These are phyloP conservation scores for Skeletonema tropicum DNA, from an alignment of 108 stramenopile genomes.

Conservation along the genomic window DNA sequence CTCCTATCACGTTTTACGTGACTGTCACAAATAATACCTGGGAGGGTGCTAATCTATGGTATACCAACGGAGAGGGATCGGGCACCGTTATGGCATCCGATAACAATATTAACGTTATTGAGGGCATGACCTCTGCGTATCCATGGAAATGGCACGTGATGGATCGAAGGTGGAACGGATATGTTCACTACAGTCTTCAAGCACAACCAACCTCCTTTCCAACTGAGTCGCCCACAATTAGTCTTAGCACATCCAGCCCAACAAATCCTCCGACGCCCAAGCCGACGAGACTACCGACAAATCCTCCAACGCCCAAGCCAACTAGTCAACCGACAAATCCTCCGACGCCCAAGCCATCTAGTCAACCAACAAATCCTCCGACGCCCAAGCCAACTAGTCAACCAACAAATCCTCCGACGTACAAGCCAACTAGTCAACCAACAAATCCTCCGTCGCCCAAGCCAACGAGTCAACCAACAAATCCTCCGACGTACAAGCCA, in stretches of 20 bases:
- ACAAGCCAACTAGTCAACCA: no score
- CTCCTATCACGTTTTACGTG: not conserved
- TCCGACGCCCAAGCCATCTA: no score
- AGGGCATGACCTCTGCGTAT: not conserved
- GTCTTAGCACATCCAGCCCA: not conserved
- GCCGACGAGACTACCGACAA: not conserved
- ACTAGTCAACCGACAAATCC: no score
- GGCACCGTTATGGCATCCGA: not conserved
- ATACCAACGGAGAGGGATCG: not conserved
- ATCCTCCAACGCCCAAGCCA: no score
- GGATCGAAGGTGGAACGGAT: not conserved
- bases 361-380: no score
- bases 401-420: no score
- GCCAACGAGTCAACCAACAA: no score
- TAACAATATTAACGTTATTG: not conserved
- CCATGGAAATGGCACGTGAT: not conserved
- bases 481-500: no score
- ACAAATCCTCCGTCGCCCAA: no score
- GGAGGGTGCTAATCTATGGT: not conserved
- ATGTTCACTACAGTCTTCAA: constrained; percentile 1
- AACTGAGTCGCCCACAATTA: not conserved
- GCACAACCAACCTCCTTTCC: not conserved
- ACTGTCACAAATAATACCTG: not conserved
- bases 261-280: not conserved
- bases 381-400: no score